phyloP scores from a whole-genome alignment of 179 eudicot genomes.

The Camellia oleifera region DNA sequence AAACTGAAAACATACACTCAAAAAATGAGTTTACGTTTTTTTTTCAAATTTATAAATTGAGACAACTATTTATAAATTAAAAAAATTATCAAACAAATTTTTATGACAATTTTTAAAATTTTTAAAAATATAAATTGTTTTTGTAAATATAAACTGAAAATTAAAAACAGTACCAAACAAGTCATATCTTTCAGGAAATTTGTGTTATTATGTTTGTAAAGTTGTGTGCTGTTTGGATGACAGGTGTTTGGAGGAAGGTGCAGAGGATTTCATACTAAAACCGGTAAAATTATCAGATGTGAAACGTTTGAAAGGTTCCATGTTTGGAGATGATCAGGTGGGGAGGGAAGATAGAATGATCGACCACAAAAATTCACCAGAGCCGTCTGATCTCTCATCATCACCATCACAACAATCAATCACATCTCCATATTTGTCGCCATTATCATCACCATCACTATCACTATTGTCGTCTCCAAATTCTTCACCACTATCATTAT shows the following conservation, averaged over 20 bases:
- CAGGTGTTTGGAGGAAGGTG: conserved; percentile 85
- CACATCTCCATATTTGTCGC: conserved; percentile 25
- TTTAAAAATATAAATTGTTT: too few species aligned
- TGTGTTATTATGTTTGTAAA: too few species aligned
- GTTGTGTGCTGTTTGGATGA: too few species aligned
- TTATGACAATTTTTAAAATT: too few species aligned
- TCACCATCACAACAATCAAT: conserved; percentile 26
- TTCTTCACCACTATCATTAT: conserved; percentile 7
- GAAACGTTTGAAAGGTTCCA: conserved; percentile 59
- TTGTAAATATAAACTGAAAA: too few species aligned
- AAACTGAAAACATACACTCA: too few species aligned
- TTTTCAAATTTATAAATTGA: too few species aligned
- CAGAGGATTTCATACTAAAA: conserved; percentile 81
- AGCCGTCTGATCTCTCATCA: conserved; percentile 36
- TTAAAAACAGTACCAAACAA: too few species aligned
- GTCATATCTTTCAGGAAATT: too few species aligned
- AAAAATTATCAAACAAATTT: too few species aligned
- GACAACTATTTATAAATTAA: too few species aligned
- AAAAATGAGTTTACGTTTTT: too few species aligned
- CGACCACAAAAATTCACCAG: conserved; percentile 61
- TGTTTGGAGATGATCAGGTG: conserved; percentile 52
- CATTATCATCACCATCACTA: background rate
- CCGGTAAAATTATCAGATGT: conserved; percentile 83
- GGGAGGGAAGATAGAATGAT: conserved; percentile 19
- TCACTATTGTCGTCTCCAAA: conserved; percentile 12